phyloP scores from a whole-genome alignment of 169 alveolate species.

The Amoebophrya sp. region DNA sequence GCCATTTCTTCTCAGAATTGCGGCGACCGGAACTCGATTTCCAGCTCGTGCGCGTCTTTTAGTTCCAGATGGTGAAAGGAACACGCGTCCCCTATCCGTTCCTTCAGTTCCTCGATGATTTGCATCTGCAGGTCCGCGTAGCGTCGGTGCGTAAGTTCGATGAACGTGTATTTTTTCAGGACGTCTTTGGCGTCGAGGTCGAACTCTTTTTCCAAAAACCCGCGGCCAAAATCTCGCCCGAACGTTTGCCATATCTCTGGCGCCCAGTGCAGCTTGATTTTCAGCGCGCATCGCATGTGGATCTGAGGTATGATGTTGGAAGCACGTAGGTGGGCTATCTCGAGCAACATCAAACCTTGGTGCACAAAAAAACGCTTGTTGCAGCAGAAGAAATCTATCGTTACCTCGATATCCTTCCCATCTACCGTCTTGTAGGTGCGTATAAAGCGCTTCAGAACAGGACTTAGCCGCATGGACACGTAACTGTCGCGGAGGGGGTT shows the following conservation, averaged over 20 bases:
- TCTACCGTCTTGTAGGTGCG: neutral
- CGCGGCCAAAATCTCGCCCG: conserved; percentile 32
- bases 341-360: neutral
- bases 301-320: neutral
- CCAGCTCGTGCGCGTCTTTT: neutral
- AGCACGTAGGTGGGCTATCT: too few species aligned
- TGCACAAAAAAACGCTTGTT: neutral
- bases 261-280: conserved; percentile 27
- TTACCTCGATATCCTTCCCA: neutral
- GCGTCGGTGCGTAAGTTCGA: too few species aligned
- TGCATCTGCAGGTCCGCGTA: neutral
- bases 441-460: neutral
- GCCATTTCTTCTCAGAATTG: too few species aligned
- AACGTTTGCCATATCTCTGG: conserved; percentile 11
- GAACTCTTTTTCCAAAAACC: conserved; percentile 25
- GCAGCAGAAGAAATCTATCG: neutral
- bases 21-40: neutral
- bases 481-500: neutral
- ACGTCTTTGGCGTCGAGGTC: conserved; percentile 27
- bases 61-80: neutral
- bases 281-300: conserved; percentile 1
- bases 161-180: conserved; percentile 19
- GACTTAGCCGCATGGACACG: neutral
- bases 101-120: neutral
- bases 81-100: neutral